Percentiles rank a stretch among this genome's conserved stretches.
Evolutionary conservation across 805 yeast species (phyloP).

Genomic region (Myxozyma udenii): DNA sequence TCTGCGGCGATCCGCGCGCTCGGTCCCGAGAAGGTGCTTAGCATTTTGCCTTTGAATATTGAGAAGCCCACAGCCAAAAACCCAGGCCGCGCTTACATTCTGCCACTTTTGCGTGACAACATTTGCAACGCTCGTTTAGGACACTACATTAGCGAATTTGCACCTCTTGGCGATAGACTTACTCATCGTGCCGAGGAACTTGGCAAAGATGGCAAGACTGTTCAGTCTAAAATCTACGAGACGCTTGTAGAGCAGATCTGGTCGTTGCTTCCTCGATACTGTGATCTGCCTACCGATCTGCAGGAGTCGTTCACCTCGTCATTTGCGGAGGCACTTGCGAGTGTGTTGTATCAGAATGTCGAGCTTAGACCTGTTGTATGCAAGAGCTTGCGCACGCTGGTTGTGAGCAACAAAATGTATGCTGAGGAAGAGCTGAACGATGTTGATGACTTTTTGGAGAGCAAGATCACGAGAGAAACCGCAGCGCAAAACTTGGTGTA

Average conservation of each 20-base stretch:
- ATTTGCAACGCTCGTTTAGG: slow-evolving; percentile 66
- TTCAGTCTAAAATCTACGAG: slow-evolving; percentile 71
- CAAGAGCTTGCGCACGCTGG: slow-evolving; percentile 71
- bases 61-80: slow-evolving; percentile 48
- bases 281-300: slow-evolving; percentile 81
- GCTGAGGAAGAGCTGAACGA: slow-evolving; percentile 58
- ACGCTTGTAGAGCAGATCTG: slow-evolving; percentile 90
- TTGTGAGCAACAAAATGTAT: slow-evolving; percentile 66
- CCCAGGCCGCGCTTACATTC: slow-evolving; percentile 92
- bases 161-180: slow-evolving; percentile 54
- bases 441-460: slow-evolving; percentile 53
- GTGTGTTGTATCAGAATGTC: slow-evolving; percentile 67
- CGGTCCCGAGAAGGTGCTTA: slow-evolving; percentile 83
- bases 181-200: slow-evolving; percentile 31
- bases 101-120: slow-evolving; percentile 86
- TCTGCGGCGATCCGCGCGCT: slow-evolving; percentile 72
- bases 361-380: slow-evolving; percentile 79
- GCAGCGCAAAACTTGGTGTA: slow-evolving; percentile 60
- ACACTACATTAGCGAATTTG: slow-evolving; percentile 58
- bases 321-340: slow-evolving; percentile 76
- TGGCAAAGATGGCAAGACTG: slow-evolving; percentile 47
- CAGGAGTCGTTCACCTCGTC: slow-evolving; percentile 60
- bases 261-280: slow-evolving; percentile 85
- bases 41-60: slow-evolving; percentile 75
- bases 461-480: slow-evolving; percentile 55